phyloP scores from a whole-genome alignment of 208 protist genomes.

The Trypanosoma vivax region DNA sequence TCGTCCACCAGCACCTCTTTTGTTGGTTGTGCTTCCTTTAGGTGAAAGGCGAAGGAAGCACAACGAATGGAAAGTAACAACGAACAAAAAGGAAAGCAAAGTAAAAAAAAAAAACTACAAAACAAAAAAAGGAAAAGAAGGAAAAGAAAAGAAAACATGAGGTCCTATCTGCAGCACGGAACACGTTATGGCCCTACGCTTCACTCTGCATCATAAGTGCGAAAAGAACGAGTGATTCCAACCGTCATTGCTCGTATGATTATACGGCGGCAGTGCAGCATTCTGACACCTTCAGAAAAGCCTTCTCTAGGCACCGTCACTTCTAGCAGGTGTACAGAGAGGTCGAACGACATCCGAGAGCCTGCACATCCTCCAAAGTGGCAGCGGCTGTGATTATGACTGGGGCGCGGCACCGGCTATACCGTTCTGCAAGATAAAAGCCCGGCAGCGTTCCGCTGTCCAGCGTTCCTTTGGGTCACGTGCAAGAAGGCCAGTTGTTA shows the following conservation, averaged over 20 bases:
- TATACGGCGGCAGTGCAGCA: too few species aligned
- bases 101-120: conserved; percentile 2
- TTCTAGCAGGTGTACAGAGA: neutral
- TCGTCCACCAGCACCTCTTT: too few species aligned
- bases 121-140: neutral
- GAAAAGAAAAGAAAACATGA: neutral
- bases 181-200: too few species aligned
- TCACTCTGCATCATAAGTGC: too few species aligned
- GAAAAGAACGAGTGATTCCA: too few species aligned
- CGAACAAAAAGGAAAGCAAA: neutral
- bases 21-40: neutral
- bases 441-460: conserved; percentile 55
- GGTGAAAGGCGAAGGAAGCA: too few species aligned
- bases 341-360: neutral
- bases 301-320: too few species aligned
- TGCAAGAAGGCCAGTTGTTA: conserved; percentile 41
- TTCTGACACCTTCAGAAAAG: too few species aligned
- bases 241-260: too few species aligned
- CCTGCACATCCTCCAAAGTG: neutral
- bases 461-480: conserved; percentile 36
- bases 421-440: conserved; percentile 15
- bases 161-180: neutral
- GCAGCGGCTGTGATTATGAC: neutral
- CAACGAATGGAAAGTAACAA: neutral
- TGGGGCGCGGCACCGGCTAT: neutral